Evolutionary conservation across 495 filamentous ascomycete genomes (phyloP).

Genomic region (Xylaria telfairii): DNA sequence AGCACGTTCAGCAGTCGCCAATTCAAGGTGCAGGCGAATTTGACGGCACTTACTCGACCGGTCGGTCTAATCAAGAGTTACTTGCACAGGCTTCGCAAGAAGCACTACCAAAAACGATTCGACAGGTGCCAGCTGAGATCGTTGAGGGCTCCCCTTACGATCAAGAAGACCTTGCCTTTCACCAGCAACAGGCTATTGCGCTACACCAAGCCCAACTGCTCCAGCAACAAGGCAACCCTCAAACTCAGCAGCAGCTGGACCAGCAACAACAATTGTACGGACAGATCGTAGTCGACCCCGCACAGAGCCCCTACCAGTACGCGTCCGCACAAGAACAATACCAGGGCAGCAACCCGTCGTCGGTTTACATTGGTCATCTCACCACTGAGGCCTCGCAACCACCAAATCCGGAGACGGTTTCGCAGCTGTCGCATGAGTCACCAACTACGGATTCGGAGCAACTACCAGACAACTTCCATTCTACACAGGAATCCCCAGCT

Average conservation of each 20-base stretch:
- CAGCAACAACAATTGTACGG: slow-evolving; percentile 43
- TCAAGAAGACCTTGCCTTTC: slow-evolving; percentile 46
- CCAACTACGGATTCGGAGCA: slow-evolving; percentile 51
- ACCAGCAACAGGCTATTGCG: slow-evolving; percentile 48
- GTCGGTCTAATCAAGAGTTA: slow-evolving; percentile 47
- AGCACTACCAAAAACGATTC: slow-evolving; percentile 46
- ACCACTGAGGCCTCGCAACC: slow-evolving; percentile 45
- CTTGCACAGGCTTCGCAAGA: slow-evolving; percentile 48
- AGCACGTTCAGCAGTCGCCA: slow-evolving; percentile 41
- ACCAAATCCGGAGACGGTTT: slow-evolving; percentile 59
- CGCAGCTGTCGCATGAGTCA: slow-evolving; percentile 69
- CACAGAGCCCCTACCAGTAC: slow-evolving; percentile 44
- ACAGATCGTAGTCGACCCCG: slow-evolving; percentile 41
- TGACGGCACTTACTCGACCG: slow-evolving; percentile 42
- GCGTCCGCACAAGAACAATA: slow-evolving; percentile 44
- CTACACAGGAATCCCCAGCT: slow-evolving; percentile 46
- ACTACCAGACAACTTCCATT: slow-evolving; percentile 45
- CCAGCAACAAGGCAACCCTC: slow-evolving; percentile 36
- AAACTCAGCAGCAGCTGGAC: slow-evolving; percentile 29
- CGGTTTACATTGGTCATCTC: slow-evolving; percentile 44
- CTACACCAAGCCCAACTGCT: slow-evolving; percentile 48
- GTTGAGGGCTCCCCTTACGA: slow-evolving; percentile 47
- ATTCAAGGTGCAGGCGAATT: slow-evolving; percentile 52
- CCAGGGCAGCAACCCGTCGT: slow-evolving; percentile 40
- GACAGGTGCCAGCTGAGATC: slow-evolving; percentile 41